phyloP scores from a whole-genome alignment of 352 stramenopile species.

The Phytophthora constricta region DNA sequence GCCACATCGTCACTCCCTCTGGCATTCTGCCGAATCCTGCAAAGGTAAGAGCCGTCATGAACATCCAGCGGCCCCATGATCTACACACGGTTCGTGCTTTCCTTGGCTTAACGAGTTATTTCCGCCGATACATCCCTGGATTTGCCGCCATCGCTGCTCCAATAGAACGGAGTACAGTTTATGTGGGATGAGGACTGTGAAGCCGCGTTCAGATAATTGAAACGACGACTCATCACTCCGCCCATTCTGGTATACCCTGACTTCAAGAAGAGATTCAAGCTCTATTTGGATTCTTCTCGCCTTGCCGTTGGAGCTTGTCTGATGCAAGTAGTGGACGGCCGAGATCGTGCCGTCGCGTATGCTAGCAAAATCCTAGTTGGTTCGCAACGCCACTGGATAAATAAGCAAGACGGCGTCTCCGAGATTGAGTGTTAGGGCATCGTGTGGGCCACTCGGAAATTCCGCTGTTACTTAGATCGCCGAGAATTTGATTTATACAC shows the following conservation, averaged over 20 bases:
- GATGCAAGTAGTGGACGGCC: conserved; percentile 2
- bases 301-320: background rate
- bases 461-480: conserved; percentile 1
- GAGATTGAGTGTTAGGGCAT: conserved; percentile 7
- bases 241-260: conserved; percentile 6
- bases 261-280: conserved; percentile 9
- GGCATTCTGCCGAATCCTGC: conserved; percentile 1
- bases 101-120: conserved; percentile 3
- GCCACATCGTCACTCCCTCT: conserved; percentile 3
- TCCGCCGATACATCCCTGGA: conserved; percentile 4
- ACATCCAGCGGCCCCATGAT: background rate
- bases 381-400: conserved; percentile 1
- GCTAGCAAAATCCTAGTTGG: conserved; percentile 3
- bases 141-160: conserved; percentile 1
- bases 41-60: conserved; percentile 2
- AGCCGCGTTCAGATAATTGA: conserved; percentile 1
- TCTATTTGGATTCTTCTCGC: background rate
- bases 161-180: background rate
- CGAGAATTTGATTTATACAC: conserved; percentile 3
- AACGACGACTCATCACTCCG: background rate
- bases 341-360: conserved; percentile 1
- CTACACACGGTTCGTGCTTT: conserved; percentile 1
- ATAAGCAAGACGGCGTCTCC: background rate
- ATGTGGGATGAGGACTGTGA: conserved; percentile 3
- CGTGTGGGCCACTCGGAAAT: conserved; percentile 2